These are phyloP conservation scores for Fusarium miscanthi DNA, from an alignment of 2,329 filamentous ascomycete species.

Conservation along the genomic window DNA sequence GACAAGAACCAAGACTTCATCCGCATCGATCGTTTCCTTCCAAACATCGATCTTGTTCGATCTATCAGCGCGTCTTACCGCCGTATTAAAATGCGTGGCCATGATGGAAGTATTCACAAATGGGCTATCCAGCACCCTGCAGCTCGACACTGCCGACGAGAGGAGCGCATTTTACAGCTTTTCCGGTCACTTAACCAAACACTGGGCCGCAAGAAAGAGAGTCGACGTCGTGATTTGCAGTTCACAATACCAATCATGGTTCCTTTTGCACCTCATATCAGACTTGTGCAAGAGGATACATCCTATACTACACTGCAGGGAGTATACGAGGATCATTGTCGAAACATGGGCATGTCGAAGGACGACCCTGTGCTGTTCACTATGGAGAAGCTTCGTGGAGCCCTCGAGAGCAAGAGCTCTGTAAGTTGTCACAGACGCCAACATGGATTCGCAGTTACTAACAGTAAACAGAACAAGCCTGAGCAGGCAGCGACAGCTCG, in stretches of 20 bases:
- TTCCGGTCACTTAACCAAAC: constrained; percentile 98
- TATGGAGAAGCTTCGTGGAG: constrained; percentile 88
- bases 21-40: constrained; percentile 95
- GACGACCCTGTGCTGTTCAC: constrained; percentile 96
- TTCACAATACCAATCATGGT: constrained; percentile 98
- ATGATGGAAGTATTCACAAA: constrained; percentile 96
- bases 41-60: constrained; percentile 91
- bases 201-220: constrained; percentile 92
- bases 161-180: constrained; percentile 94
- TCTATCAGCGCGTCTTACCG: constrained; percentile 92
- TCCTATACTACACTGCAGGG: constrained; percentile 95
- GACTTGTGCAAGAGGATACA: constrained; percentile 94
- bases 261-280: constrained; percentile 91
- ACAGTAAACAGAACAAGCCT: constrained; percentile 65
- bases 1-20: constrained; percentile 99
- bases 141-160: constrained; percentile 88
- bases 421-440: constrained; percentile 54
- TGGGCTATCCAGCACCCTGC: constrained; percentile 98
- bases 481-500: constrained; percentile 79
- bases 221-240: constrained; percentile 89
- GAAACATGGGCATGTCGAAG: constrained; percentile 86
- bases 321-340: constrained; percentile 96
- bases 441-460: constrained; percentile 2
- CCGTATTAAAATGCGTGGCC: constrained; percentile 93
- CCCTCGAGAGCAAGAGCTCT: constrained; percentile 74